Conservation (phyloP, 2,329 filamentous ascomycete genomes). For the Cercospora sesami region DNA sequence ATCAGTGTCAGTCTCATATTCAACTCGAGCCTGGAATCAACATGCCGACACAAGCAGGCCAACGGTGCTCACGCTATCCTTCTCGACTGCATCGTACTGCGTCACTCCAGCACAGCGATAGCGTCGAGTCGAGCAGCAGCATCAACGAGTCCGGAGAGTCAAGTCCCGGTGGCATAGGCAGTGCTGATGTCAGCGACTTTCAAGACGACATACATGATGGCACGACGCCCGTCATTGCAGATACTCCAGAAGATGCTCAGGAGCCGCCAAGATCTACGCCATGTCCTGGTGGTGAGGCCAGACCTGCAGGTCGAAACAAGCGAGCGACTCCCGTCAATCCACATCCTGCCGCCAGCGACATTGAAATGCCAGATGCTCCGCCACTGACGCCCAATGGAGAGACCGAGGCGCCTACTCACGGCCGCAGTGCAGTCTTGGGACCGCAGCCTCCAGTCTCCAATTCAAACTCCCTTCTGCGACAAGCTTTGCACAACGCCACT, state of each 20-base stretch:
- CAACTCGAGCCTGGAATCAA: too few relatives aligned
- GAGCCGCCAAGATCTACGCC: not conserved
- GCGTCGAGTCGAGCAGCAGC: not conserved
- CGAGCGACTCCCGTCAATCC: not conserved
- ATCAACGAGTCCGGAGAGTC: not conserved
- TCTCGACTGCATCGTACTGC: slow-evolving; percentile 4
- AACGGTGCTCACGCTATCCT: slow-evolving; percentile 1
- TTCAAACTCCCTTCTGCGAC: not conserved
- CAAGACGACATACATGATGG: not conserved
- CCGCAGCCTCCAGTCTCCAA: not conserved
- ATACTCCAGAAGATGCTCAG: not conserved
- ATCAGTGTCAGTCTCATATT: not conserved
- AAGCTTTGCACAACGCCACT: not conserved
- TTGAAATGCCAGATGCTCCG: not conserved
- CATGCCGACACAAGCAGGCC: slow-evolving; percentile 9
- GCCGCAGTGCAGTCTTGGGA: not conserved
- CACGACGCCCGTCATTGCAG: slow-evolving; percentile 2
- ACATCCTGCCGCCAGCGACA: not conserved
- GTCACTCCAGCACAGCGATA: slow-evolving; percentile 2
- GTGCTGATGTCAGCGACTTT: not conserved
- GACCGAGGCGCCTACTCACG: not conserved
- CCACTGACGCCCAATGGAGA: not conserved
- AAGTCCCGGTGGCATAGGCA: not conserved
- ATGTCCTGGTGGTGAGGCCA: not conserved
- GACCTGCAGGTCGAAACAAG: not conserved